Evolutionary conservation across 441 rosid species (phyloP).

Genomic region (Pelargonium cotyledonis): DNA sequence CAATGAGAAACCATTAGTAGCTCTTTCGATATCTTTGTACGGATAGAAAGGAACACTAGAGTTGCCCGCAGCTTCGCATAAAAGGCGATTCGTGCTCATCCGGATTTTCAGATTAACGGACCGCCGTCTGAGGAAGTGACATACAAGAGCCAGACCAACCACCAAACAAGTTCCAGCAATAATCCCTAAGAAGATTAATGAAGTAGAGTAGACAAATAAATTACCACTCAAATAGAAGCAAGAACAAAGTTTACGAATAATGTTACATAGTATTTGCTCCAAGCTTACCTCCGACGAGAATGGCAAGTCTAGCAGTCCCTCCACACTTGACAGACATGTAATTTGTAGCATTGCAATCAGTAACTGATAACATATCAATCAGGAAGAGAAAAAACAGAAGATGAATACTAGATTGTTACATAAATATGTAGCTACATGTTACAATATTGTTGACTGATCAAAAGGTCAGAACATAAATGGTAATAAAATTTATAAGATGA

Average conservation of each 20-base stretch:
- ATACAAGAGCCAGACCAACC: slow-evolving; percentile 32
- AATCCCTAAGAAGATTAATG: slow-evolving; percentile 44
- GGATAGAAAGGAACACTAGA: slow-evolving; percentile 61
- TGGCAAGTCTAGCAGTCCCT: slow-evolving; percentile 34
- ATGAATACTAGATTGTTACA: no score
- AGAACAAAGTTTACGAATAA: background rate
- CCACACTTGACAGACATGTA: slow-evolving; percentile 43
- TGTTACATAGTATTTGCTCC: no score
- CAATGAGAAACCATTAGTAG: slow-evolving; percentile 62
- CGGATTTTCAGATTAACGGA: slow-evolving; percentile 33
- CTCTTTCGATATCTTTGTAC: slow-evolving; percentile 68
- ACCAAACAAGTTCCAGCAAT: slow-evolving; percentile 50
- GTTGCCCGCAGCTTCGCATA: slow-evolving; percentile 63
- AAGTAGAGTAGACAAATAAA: background rate
- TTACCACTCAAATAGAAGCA: background rate
- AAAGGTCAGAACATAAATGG: no score
- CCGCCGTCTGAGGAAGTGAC: slow-evolving; percentile 32
- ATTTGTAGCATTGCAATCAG: slow-evolving; percentile 34
- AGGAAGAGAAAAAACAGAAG: no score
- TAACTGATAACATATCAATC: slow-evolving; percentile 22
- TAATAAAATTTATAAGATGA: no score
- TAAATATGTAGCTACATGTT: no score
- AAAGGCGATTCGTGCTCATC: slow-evolving; percentile 48
- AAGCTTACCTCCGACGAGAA: slow-evolving; percentile 67
- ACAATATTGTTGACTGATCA: no score